Percentiles rank a stretch among this genome's conserved stretches.
Evolutionary conservation across 2,329 filamentous ascomycete genomes (phyloP).

Genomic region (Aspergillus calidoustus): DNA sequence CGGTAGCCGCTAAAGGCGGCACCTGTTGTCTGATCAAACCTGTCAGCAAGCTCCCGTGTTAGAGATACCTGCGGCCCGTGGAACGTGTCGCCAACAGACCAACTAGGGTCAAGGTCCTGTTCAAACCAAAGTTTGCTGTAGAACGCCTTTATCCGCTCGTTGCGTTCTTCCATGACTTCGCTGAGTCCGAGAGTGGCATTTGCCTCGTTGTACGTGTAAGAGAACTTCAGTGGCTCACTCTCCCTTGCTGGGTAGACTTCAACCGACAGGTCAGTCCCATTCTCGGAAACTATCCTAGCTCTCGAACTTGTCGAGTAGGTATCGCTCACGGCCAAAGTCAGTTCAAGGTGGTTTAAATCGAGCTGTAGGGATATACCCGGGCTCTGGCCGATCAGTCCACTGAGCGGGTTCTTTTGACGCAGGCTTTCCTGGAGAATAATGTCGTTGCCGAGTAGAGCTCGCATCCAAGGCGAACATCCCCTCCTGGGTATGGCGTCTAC

Average conservation of each 20-base stretch:
- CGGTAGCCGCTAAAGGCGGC: constrained; percentile 19
- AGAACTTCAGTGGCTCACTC: constrained; percentile 67
- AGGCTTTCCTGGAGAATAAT: constrained; percentile 10
- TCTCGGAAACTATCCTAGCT: constrained; percentile 13
- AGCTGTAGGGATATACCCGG: not conserved
- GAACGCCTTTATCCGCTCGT: constrained; percentile 96
- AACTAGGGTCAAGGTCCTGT: constrained; percentile 73
- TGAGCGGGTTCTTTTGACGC: constrained; percentile 21
- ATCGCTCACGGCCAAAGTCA: constrained; percentile 6
- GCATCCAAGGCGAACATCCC: constrained; percentile 18
- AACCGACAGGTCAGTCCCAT: constrained; percentile 17
- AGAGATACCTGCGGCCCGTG: constrained; percentile 60
- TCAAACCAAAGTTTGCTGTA: constrained; percentile 98
- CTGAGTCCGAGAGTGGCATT: constrained; percentile 88
- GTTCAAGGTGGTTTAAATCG: not conserved
- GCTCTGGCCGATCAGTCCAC: constrained; percentile 11
- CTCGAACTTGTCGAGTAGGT: not conserved
- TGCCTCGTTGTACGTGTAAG: constrained; percentile 87
- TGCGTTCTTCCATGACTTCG: constrained; percentile 90
- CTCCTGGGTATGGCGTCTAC: not conserved
- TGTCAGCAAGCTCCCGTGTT: constrained; percentile 64
- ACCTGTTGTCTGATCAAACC: constrained; percentile 45
- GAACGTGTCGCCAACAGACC: constrained; percentile 74
- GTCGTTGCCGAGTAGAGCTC: constrained; percentile 15
- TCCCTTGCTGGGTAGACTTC: constrained; percentile 13